Evolutionary conservation across 2,329 filamentous ascomycete species (phyloP), one percentile per base, ranked within the genome.

Genomic region (Aspergillus viridinutans): DNA sequence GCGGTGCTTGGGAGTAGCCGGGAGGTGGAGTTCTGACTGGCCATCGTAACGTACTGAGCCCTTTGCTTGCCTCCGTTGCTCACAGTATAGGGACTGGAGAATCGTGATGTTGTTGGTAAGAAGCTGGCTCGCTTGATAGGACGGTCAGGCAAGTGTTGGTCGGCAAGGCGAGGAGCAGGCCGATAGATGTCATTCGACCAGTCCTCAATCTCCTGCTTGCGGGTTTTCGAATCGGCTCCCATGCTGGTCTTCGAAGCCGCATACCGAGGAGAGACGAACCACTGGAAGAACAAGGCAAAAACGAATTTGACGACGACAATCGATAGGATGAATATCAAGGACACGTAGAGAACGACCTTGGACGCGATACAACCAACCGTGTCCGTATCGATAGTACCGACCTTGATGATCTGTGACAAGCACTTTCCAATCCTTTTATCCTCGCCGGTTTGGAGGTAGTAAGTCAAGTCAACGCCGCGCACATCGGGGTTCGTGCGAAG

Each of bases 171-270:
- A 54, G 89, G 87, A 25, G 92, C 91, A 3, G 93, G 90, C 47
- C 92, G 89, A 74, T 99, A 97, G 67, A 99, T 99, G 69, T 99
- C 94, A 63, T 97, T 90, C 14, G 88, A 89, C 94, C 94, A 99
- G 67, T 97, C 93, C 74, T 99, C 94, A 63, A 99, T 99, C 76
- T 97, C 92, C 65, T 89, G 86, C 65, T 92, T 89, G 58, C 94
- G 87, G 76, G 92, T 89, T 72, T 93, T 92, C 63, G 87, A 85
- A 72, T 94, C 85, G 4, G 87, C 86, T 17, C 85, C 86, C 73
- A 96, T 88, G 2, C 90, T 93, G 0, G 93, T 96, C 75, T 90
- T 96, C 50, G 83, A 78, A 0, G 93, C 90, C 3, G 88, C 92
- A 69, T 93, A 97, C 61, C 87, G 88, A 64, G 88, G 87, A 72